Percentiles rank a stretch among this genome's conserved stretches.
Evolutionary conservation across 176 grass and related monocot species (phyloP).

Genomic region (Oryza coarctata): DNA sequence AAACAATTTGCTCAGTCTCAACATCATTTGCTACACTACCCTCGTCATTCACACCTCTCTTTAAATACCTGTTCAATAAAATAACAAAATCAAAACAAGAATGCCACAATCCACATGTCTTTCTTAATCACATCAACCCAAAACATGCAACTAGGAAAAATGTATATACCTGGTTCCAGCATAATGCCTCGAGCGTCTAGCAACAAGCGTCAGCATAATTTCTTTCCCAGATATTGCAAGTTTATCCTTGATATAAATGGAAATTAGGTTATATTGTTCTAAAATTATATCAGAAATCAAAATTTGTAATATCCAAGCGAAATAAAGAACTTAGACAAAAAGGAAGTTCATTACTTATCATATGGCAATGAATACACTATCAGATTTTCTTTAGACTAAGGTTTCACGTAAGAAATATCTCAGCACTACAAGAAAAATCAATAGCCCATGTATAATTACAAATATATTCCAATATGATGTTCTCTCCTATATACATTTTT

Average conservation of each 20-base stretch:
- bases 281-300: slow-evolving; percentile 14
- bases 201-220: slow-evolving; percentile 83
- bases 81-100: slow-evolving; percentile 8
- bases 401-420: background rate
- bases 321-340: background rate
- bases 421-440: background rate
- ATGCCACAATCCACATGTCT: slow-evolving; percentile 1
- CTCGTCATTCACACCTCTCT: slow-evolving; percentile 84
- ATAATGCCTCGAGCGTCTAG: slow-evolving; percentile 89
- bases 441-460: background rate
- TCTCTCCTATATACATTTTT: background rate
- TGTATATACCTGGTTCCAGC: slow-evolving; percentile 73
- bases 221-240: slow-evolving; percentile 66
- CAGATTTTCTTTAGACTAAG: slow-evolving; percentile 12
- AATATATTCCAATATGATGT: slow-evolving; percentile 7
- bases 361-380: background rate
- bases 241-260: slow-evolving; percentile 65
- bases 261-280: slow-evolving; percentile 25
- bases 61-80: slow-evolving; percentile 74
- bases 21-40: slow-evolving; percentile 98
- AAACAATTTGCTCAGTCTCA: slow-evolving; percentile 97
- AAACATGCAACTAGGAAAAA: background rate
- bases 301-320: background rate
- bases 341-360: slow-evolving; percentile 11
- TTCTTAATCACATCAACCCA: slow-evolving; percentile 1